Percentiles rank a stretch among this genome's conserved stretches.
These are phyloP conservation scores for Cardamine chenopodiifolia DNA, from an alignment of 345 rosid species.

Conservation along the genomic window DNA sequence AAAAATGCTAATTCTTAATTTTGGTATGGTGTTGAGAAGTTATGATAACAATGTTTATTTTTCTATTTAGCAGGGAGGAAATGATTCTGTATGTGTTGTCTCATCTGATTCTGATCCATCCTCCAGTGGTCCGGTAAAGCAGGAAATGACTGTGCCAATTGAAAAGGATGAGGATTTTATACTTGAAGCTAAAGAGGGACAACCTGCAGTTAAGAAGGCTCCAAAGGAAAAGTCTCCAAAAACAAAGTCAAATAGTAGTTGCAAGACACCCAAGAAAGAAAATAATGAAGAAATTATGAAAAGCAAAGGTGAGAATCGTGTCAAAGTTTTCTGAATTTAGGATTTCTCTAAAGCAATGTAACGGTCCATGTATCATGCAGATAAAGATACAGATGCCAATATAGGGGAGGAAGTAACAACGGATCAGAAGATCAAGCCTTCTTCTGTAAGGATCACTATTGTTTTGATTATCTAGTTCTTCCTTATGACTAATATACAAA, in stretches of 20 bases:
- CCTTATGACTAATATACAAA: slow-evolving; percentile 33
- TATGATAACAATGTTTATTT: background rate
- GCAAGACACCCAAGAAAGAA: slow-evolving; percentile 44
- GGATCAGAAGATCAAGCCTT: slow-evolving; percentile 56
- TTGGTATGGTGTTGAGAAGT: background rate
- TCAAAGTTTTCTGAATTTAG: background rate
- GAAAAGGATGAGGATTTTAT: slow-evolving; percentile 48
- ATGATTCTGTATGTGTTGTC: slow-evolving; percentile 50
- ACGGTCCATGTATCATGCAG: slow-evolving; percentile 44
- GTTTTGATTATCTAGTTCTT: slow-evolving; percentile 27
- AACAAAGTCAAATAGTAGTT: slow-evolving; percentile 38
- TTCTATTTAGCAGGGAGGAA: slow-evolving; percentile 27
- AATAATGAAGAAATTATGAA: slow-evolving; percentile 41
- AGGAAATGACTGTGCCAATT: slow-evolving; percentile 32
- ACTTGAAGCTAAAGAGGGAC: slow-evolving; percentile 31
- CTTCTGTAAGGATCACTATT: slow-evolving; percentile 56
- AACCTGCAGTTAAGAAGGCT: slow-evolving; percentile 50
- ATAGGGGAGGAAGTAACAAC: slow-evolving; percentile 52
- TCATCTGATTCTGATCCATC: slow-evolving; percentile 84
- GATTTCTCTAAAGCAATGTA: slow-evolving; percentile 14
- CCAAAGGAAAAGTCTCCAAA: slow-evolving; percentile 58
- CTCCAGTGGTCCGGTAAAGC: slow-evolving; percentile 40
- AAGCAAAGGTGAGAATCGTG: slow-evolving; percentile 49
- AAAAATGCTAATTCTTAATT: slow-evolving; percentile 1
- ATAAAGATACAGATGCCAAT: slow-evolving; percentile 49